Conservation (phyloP, 2,329 filamentous ascomycete genomes). For the Magnaporthiopsis incrustans region DNA sequence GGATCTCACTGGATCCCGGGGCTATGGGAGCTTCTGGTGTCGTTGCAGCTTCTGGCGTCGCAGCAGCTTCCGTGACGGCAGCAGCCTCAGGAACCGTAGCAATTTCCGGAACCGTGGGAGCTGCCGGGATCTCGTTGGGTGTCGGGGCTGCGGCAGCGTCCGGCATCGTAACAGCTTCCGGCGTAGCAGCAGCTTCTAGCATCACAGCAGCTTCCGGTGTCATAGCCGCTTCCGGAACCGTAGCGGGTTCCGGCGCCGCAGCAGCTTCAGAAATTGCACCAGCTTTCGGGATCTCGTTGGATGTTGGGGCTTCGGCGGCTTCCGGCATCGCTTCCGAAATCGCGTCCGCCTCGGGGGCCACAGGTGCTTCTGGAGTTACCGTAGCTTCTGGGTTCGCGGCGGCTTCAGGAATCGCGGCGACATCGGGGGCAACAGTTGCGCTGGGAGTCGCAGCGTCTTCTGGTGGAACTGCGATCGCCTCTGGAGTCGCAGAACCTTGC, state of each 20-base stretch:
- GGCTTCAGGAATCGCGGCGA: background rate
- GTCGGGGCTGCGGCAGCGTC: too few relatives aligned
- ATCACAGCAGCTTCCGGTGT: background rate
- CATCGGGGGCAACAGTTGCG: background rate
- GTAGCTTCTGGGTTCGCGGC: too few relatives aligned
- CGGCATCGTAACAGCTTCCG: background rate
- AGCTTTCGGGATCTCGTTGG: too few relatives aligned
- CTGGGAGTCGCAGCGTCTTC: background rate
- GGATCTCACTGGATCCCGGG: too few relatives aligned
- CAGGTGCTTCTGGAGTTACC: background rate
- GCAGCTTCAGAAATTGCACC: background rate
- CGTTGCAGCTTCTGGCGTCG: too few relatives aligned
- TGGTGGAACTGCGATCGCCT: too few relatives aligned
- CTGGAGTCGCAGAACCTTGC: background rate
- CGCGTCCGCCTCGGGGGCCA: too few relatives aligned
- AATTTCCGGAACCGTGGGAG: too few relatives aligned
- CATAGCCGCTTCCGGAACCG: background rate
- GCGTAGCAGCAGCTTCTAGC: background rate
- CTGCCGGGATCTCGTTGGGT: background rate
- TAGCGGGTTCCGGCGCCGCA: background rate
- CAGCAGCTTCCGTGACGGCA: too few relatives aligned
- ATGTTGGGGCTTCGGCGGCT: too few relatives aligned
- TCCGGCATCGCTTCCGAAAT: background rate
- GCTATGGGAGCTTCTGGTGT: too few relatives aligned
- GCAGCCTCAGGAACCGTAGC: too few relatives aligned